A percentile compares a stretch with the other conserved stretches of the same genome.
phyloP scores from a whole-genome alignment of 306 rosid species.

The Lathyrus oleraceus region DNA sequence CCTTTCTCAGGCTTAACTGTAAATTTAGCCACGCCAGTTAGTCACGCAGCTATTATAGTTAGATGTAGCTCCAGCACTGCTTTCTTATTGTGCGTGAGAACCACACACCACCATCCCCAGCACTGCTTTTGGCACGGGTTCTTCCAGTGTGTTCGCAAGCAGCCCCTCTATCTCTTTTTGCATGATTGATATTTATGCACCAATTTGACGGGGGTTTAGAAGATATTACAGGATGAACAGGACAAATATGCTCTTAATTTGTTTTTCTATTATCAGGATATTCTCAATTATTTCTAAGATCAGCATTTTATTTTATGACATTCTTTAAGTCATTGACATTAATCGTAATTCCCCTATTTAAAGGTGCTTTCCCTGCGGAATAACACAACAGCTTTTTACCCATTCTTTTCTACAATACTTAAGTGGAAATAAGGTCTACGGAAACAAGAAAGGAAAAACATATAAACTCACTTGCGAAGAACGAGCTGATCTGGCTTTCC shows the following conservation, averaged over 20 bases:
- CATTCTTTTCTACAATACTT: not conserved
- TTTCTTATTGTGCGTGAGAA: not conserved
- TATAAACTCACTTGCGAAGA: conserved; percentile 81
- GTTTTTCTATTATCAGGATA: not conserved
- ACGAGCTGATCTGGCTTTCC: conserved; percentile 95
- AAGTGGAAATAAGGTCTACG: not conserved
- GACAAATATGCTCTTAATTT: not conserved
- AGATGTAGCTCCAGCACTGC: not conserved
- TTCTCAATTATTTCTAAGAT: not conserved
- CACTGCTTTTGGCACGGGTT: not conserved
- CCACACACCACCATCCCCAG: not conserved
- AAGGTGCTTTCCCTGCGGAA: not conserved
- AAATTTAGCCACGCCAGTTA: not conserved
- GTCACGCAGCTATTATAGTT: not conserved
- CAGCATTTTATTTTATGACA: not conserved
- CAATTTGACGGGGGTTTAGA: not conserved
- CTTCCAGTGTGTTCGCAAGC: not conserved
- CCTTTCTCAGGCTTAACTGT: not conserved
- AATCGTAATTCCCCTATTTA: not conserved
- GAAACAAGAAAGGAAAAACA: conserved; percentile 18
- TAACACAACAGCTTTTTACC: not conserved
- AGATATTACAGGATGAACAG: not conserved
- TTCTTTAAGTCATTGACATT: not conserved
- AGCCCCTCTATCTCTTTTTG: not conserved
- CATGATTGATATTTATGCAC: not conserved